Evolutionary conservation across 2,329 filamentous ascomycete species (phyloP).

Genomic region (Phyllosticta citriasiana): DNA sequence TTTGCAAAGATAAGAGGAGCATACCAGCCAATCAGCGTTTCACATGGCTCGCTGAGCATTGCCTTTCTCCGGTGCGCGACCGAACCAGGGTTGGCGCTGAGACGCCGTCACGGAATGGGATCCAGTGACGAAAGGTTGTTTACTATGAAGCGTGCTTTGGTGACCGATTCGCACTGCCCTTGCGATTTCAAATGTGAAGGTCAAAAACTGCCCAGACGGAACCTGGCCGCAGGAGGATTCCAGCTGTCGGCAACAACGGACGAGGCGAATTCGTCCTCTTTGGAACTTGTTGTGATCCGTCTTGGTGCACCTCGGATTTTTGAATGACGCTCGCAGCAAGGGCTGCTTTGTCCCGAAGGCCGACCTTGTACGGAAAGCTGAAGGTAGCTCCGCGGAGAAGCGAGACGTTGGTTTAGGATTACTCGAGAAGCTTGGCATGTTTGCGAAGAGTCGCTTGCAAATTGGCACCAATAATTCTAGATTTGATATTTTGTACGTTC

Average conservation of each 20-base stretch:
- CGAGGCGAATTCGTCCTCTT: background rate
- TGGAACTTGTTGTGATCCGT: background rate
- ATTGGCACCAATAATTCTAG: no score
- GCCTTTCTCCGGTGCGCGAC: background rate
- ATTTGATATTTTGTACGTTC: background rate
- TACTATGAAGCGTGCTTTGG: no score
- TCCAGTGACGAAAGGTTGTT: background rate
- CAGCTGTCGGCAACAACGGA: background rate
- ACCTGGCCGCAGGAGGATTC: background rate
- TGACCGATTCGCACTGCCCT: no score
- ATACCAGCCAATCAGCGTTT: background rate
- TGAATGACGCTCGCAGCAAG: background rate
- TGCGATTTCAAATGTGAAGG: background rate
- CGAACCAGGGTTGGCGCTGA: background rate
- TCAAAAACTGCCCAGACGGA: background rate
- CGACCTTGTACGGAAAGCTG: background rate
- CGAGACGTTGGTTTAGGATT: background rate
- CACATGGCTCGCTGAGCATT: background rate
- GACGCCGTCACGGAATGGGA: constrained; percentile 1
- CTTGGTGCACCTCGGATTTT: background rate
- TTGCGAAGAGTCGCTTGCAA: background rate
- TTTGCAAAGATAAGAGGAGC: constrained; percentile 2
- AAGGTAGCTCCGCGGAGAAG: background rate
- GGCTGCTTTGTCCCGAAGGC: background rate
- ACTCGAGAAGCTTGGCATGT: background rate